Evolutionary conservation across 2,329 filamentous ascomycete species (phyloP), one percentile per base, ranked within the genome.

Genomic region (Apiospora kogelbergensis): DNA sequence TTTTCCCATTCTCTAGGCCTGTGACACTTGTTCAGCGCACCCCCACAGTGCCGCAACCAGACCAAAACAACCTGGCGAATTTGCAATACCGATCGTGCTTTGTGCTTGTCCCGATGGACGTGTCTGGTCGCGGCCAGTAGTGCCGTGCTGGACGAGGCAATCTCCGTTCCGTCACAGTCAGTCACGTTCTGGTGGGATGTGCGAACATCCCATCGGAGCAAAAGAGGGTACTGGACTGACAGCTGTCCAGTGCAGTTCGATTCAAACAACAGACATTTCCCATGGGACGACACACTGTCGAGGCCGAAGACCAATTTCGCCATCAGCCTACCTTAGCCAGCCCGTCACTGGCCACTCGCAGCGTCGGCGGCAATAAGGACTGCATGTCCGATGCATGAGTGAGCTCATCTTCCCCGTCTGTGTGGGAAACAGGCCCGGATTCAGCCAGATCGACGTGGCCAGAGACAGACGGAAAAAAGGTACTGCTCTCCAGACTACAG

Each of bases 391-490:
- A 37, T 60, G 53, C 53, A 60, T 60, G 26, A 33, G 53, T 60
- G 53, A 37, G 53, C 53, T 37, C 53, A 60, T 60, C 53, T 37
- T 60, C 53, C 53, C 53, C 53, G 53, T 60, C 53, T 60, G 53
- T 60, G 53, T 60, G 53, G 53, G 37, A 60, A 60, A 60, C 53
- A 60, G 53, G 53, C 53, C 53, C 53, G 53, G 53, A 60, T 60
- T 60, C 53, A 60, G 53, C 53, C 53, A 60, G 53, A 60, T 60
- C 53, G 53, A 60, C 53, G 53, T 60, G 53, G 20, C 30, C 53
- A 60, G 37, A 60, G n/a, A n/a, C n/a, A n/a, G n/a, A n/a, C n/a
- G n/a, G n/a, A 60, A 37, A 42, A 13, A 30, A 60, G 53, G 30
- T 37, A 60, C 53, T 37, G 20, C 53, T 9, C 17, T 37, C 9